Evolutionary conservation across 352 stramenopile species (phyloP).

Genomic region (Phytophthora pluvialis): DNA sequence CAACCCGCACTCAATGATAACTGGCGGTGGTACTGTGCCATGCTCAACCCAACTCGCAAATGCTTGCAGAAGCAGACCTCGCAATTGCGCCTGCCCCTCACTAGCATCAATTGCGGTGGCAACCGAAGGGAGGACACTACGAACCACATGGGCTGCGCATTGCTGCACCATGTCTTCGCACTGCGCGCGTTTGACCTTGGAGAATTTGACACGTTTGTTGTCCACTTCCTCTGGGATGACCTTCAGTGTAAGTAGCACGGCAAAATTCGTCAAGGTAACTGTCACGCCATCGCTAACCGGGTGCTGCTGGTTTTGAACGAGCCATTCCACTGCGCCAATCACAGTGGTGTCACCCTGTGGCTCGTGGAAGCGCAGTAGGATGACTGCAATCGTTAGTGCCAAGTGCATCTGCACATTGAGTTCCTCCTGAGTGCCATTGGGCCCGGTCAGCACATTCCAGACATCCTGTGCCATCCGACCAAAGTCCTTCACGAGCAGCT

Average conservation of each 20-base stretch:
- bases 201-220: constrained; percentile 83
- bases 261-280: constrained; percentile 70
- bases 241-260: constrained; percentile 76
- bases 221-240: constrained; percentile 81
- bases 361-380: constrained; percentile 80
- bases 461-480: constrained; percentile 67
- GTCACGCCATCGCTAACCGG: constrained; percentile 48
- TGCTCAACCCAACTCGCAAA: constrained; percentile 83
- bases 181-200: constrained; percentile 64
- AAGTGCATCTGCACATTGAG: constrained; percentile 72
- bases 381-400: constrained; percentile 77
- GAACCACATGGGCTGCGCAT: constrained; percentile 62
- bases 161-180: constrained; percentile 78
- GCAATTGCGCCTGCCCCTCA: constrained; percentile 51
- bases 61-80: constrained; percentile 62
- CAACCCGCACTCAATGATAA: constrained; percentile 70
- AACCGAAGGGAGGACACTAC: constrained; percentile 65
- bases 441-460: constrained; percentile 78
- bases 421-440: constrained; percentile 59
- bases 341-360: constrained; percentile 57
- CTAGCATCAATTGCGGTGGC: constrained; percentile 61
- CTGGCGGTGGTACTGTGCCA: constrained; percentile 51
- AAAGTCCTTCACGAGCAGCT: constrained; percentile 67
- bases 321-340: constrained; percentile 73
- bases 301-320: constrained; percentile 74